Evolutionary conservation across 2,329 filamentous ascomycete species (phyloP), one percentile per base, ranked within the genome.

Genomic region (Exophiala sp.): DNA sequence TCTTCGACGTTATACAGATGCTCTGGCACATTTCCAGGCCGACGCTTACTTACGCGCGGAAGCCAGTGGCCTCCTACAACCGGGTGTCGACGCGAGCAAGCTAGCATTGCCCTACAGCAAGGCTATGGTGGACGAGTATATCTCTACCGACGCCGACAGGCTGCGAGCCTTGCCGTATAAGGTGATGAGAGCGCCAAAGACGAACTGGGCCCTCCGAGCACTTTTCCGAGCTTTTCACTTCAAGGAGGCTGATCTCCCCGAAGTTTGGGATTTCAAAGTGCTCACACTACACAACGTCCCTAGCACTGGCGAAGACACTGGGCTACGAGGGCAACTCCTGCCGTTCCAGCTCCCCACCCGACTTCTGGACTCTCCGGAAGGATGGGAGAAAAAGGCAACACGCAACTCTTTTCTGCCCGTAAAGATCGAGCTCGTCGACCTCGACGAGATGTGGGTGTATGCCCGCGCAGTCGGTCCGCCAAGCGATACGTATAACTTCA

Each of bases 11-110:
- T 83, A 77, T 63, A 71, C 69, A 40, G 81, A 84, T 63, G 72
- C 83, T 62, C 70, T 83, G 39, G 68, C 73, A 9, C 80, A 83
- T 61, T 83, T 81, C 72, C 80, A 84, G 57, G 80, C 82, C 40
- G 79, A 83, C 67, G 76, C 79, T 5, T 79, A 77, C 1, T 58
- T 84, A 34, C 75, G 77, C 9, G 71, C 76, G 53, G 80, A 83
- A 64, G 70, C 73, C 9, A 60, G 65, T 23, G 68, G 70, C 3
- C 72, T 72, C 2, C 32, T 50, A 5, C 10, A 32, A 19, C 30
- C 35, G 4, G 48, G 45, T 11, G 14, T 30, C n/a, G 10, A 39
- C 29, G 38, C 21, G 14, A 29, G 39, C n/a, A 39, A 50, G 13
- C 27, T 51, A 11, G 60, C 63, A 48, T 67, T 82, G 3, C 77